Evolutionary conservation across 805 yeast genomes (phyloP).

Genomic region (Wickerhamiella alocasiicola): DNA sequence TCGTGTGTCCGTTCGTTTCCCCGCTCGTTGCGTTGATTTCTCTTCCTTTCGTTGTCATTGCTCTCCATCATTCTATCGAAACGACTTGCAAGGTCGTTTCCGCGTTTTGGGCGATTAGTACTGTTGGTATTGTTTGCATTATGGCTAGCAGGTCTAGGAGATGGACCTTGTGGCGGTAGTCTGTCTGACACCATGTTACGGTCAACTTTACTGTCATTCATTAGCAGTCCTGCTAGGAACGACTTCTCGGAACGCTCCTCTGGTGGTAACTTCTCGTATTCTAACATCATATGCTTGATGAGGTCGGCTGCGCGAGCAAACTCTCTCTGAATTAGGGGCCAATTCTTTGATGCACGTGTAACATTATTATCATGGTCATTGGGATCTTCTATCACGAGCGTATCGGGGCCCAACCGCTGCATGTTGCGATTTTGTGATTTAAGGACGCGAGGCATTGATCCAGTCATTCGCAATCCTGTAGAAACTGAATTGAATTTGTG

Average conservation of each 20-base stretch:
- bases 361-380: constrained; percentile 74
- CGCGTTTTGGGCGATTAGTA: neutral
- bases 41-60: neutral
- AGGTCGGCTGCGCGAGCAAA: constrained; percentile 31
- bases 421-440: constrained; percentile 44
- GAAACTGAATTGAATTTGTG: constrained; percentile 74
- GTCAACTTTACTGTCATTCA: constrained; percentile 1
- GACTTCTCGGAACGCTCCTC: constrained; percentile 12
- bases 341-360: constrained; percentile 71
- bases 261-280: neutral
- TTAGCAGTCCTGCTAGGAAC: constrained; percentile 17
- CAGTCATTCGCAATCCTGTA: constrained; percentile 55
- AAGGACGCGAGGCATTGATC: constrained; percentile 44
- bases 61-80: neutral
- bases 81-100: neutral
- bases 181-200: too few relatives aligned
- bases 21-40: neutral
- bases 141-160: too few relatives aligned
- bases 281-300: constrained; percentile 15
- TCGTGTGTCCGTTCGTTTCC: neutral
- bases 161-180: too few relatives aligned
- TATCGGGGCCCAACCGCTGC: constrained; percentile 36
- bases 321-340: constrained; percentile 67
- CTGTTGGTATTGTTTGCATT: too few relatives aligned
- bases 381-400: constrained; percentile 79